Evolutionary conservation across 352 stramenopile species (phyloP), one percentile per base, ranked within the genome.

Genomic region (Globisporangium nagaii): DNA sequence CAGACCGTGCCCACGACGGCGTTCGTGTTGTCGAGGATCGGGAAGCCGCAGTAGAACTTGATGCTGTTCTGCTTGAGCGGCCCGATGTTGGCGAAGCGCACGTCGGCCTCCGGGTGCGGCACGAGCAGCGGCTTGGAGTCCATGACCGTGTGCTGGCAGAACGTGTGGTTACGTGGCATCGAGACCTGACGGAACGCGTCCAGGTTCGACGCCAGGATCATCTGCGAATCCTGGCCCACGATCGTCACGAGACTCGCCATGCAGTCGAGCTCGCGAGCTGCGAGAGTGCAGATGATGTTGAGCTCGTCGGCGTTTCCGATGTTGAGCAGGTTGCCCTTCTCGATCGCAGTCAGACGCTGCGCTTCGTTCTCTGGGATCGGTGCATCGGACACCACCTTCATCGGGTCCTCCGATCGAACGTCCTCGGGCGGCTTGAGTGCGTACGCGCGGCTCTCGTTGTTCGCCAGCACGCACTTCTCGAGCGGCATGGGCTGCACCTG

Each of bases 291-390:
- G 52, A 89, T 75, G 31, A 84, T 58, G 28, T 78, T 71, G 12
- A 89, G 70, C 53, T 87, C 73, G 4, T 82, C 65, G 35, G 74
- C 78, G 37, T 79, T 71, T 24, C 35, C 63, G 44, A 85, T 75
- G 35, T 79, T 65, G 2, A 68, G 62, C 15, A 68, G 63, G 1
- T 62, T 56, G 1, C 65, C 62, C 25, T 72, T 63, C 27, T 79
- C 45, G 40, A 89, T 82, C 1, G 56, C 60, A 4, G 59, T 34
- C 5, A 86, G 35, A 13, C 78, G 73, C 12, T 60, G 10, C 1
- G 62, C 50, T 30, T 86, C 78, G 51, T 78, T 65, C 19, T 59
- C 60, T 0, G 75, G 71, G 36, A 76, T 60, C 13, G 73, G 74
- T 9, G 49, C 54, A 10, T 72, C 68, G 24, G 47, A 63, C 13